Evolutionary conservation across 345 rosid species (phyloP).

Genomic region (Dimocarpus longan): DNA sequence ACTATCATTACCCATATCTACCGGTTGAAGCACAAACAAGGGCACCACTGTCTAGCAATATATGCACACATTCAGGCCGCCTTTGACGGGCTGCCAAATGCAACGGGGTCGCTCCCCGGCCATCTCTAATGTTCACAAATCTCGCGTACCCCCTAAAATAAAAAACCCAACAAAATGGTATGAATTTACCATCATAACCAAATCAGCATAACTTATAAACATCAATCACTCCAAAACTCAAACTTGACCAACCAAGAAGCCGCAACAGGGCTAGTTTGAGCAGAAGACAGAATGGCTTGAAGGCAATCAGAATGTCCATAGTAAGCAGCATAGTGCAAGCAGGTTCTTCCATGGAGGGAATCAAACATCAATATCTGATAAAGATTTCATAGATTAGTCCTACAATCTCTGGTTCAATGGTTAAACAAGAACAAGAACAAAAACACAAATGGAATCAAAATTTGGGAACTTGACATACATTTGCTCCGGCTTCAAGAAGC

Average conservation of each 20-base stretch:
- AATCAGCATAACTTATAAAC: neutral
- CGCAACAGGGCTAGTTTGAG: constrained; percentile 80
- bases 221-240: neutral
- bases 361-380: constrained; percentile 91
- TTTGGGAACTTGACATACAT: constrained; percentile 51
- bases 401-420: constrained; percentile 15
- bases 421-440: neutral
- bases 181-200: neutral
- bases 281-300: constrained; percentile 75
- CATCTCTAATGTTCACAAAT: constrained; percentile 94
- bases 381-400: constrained; percentile 7
- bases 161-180: constrained; percentile 14
- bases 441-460: neutral
- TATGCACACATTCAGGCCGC: constrained; percentile 83
- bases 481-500: constrained; percentile 94
- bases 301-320: constrained; percentile 86
- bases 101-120: constrained; percentile 90
- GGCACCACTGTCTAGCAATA: constrained; percentile 80
- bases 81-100: constrained; percentile 94
- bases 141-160: constrained; percentile 81
- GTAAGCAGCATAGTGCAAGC: constrained; percentile 94
- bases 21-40: constrained; percentile 96
- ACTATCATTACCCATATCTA: constrained; percentile 72
- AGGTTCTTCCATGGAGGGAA: constrained; percentile 83
- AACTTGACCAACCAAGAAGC: constrained; percentile 64